phyloP scores from a whole-genome alignment of 306 rosid genomes.

The Rosa chinensis region DNA sequence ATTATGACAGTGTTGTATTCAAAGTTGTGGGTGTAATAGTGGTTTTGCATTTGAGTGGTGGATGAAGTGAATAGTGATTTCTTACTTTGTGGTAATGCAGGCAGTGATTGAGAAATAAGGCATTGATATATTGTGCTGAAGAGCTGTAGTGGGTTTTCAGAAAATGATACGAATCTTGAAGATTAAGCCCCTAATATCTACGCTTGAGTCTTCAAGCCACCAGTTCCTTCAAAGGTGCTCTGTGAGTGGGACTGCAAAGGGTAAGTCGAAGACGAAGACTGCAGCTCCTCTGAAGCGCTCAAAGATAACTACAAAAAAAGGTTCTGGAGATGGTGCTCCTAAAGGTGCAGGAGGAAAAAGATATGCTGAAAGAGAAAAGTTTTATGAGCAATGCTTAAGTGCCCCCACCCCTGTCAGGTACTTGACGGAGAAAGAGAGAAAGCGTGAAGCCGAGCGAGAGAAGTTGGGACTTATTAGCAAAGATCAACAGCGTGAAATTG shows the following conservation, averaged over 20 bases:
- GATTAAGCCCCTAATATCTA: slow-evolving; percentile 21
- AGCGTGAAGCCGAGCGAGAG: slow-evolving; percentile 67
- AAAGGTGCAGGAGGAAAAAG: slow-evolving; percentile 32
- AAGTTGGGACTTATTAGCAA: slow-evolving; percentile 86
- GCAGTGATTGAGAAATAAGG: slow-evolving; percentile 1
- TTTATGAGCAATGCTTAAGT: slow-evolving; percentile 60
- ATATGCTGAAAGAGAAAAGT: slow-evolving; percentile 50
- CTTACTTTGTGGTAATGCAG: slow-evolving; percentile 11
- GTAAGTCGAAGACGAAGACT: slow-evolving; percentile 40
- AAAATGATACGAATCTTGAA: slow-evolving; percentile 40
- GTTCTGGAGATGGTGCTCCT: slow-evolving; percentile 25
- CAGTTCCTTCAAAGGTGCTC: slow-evolving; percentile 44
- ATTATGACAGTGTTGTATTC: neutral
- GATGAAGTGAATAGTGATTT: neutral
- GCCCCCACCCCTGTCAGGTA: slow-evolving; percentile 73
- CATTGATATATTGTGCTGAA: neutral
- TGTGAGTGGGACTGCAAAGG: slow-evolving; percentile 57
- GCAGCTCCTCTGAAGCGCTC: slow-evolving; percentile 43
- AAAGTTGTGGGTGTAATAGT: neutral
- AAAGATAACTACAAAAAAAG: slow-evolving; percentile 39
- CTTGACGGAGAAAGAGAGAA: slow-evolving; percentile 40
- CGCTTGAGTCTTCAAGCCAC: slow-evolving; percentile 27
- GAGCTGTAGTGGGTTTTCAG: neutral
- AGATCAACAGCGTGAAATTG: slow-evolving; percentile 69
- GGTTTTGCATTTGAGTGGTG: neutral